phyloP scores from a whole-genome alignment of 371 early-diverging fungal genomes.

The Batrachochytrium dendrobatidis region DNA sequence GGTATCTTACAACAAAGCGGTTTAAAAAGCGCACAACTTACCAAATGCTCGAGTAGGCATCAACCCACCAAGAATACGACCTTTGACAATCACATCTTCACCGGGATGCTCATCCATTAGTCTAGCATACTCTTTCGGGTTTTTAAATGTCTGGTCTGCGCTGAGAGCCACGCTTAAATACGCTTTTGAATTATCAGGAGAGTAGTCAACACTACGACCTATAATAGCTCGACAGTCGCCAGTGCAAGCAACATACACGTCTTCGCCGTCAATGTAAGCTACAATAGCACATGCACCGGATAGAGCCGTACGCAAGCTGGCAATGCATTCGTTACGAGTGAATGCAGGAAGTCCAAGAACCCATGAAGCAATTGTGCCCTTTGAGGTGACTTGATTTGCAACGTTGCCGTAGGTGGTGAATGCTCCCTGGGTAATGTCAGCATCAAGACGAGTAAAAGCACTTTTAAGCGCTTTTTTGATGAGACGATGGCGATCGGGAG shows the following conservation, averaged over 20 bases:
- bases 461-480: conserved; percentile 26
- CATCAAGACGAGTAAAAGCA: conserved; percentile 35
- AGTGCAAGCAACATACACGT: conserved; percentile 69
- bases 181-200: conserved; percentile 25
- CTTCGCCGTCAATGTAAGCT: conserved; percentile 61
- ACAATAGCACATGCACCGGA: conserved; percentile 73
- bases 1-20: neutral
- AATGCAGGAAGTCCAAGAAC: neutral
- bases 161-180: conserved; percentile 47
- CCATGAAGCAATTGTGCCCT: neutral
- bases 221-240: conserved; percentile 68
- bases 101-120: conserved; percentile 70
- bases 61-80: conserved; percentile 70
- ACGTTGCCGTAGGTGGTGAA: conserved; percentile 3
- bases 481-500: conserved; percentile 10
- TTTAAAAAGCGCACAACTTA: conserved; percentile 9
- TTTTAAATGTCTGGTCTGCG: conserved; percentile 63
- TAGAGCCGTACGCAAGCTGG: conserved; percentile 40
- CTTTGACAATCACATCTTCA: conserved; percentile 57
- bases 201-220: conserved; percentile 24
- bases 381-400: neutral
- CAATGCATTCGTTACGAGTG: conserved; percentile 5
- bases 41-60: conserved; percentile 75
- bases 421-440: conserved; percentile 34
- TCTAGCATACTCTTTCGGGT: conserved; percentile 54